A percentile compares a stretch with the other conserved stretches of the same genome.
These are phyloP conservation scores for Trichophyton verrucosum DNA, from an alignment of 2,329 filamentous ascomycete species.

Conservation along the genomic window DNA sequence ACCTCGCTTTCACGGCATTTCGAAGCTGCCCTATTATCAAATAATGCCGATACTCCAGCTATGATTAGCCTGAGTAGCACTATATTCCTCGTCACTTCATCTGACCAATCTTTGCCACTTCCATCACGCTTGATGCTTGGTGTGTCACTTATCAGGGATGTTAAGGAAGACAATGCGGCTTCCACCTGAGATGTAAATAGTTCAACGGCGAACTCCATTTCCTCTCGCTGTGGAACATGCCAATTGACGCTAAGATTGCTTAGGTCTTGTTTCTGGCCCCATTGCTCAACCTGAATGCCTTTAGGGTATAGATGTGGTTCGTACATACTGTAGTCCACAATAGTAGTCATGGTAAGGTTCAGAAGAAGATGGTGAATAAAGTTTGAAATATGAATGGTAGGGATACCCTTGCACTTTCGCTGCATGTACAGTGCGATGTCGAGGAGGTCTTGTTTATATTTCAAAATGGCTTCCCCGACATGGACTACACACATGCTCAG, in stretches of 20 bases:
- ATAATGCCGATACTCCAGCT: constrained; percentile 78
- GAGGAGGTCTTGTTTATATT: constrained; percentile 78
- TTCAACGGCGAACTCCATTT: constrained; percentile 79
- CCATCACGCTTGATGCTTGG: constrained; percentile 79
- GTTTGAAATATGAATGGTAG: constrained; percentile 92
- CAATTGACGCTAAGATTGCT: constrained; percentile 72
- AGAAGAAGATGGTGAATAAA: constrained; percentile 93
- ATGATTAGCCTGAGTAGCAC: constrained; percentile 79
- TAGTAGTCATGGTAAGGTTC: constrained; percentile 89
- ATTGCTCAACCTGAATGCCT: constrained; percentile 65
- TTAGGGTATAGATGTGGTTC: constrained; percentile 60
- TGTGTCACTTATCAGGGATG: constrained; percentile 65
- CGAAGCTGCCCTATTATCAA: constrained; percentile 65
- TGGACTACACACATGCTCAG: constrained; percentile 97
- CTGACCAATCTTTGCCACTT: constrained; percentile 97
- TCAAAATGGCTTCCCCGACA: constrained; percentile 77
- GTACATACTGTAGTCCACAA: constrained; percentile 76
- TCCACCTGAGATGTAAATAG: constrained; percentile 75
- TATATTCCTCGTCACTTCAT: constrained; percentile 83
- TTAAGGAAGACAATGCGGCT: constrained; percentile 61
- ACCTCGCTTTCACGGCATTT: constrained; percentile 38
- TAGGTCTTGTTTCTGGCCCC: constrained; percentile 68
- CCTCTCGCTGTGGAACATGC: constrained; percentile 70
- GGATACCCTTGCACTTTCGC: constrained; percentile 81
- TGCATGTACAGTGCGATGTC: constrained; percentile 95